Base-by-base conservation (phyloP, 352 stramenopile genomes). In the Blastocystis sp. region DNA sequence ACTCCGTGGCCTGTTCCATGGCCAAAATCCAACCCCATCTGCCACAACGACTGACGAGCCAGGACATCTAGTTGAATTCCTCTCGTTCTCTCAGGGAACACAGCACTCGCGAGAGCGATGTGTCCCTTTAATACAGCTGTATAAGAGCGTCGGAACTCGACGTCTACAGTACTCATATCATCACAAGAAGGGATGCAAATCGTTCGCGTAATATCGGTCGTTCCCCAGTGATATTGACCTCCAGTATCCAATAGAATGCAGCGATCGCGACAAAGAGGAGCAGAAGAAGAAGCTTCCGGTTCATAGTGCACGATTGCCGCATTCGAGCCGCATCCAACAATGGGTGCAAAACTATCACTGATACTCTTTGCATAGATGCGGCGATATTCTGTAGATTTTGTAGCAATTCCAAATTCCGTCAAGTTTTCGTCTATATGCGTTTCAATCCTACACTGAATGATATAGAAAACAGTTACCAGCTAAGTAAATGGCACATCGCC, bases 221-320 rank as follows among this genome's bases (percentile, higher is more conserved):
- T 99, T 37, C 97, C 97, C 90, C 90, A 90, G 20, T 66, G 15
- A 61, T 99, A 99, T 92, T 99, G 97, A 43, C 95, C 97, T 23
- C 97, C 97, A 20, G 96, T 98, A 93, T 99, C 97, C 89, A 98
- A 97, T 87, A 99, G 90, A 90, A 98, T 98, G 90, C 98, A 95
- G n/a, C 92, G 94, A 90, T 95, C 94, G 64, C 94, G 93, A 79
- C 94, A 95, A 77, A 99, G 93, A 29, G 95, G 93, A 11, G 94
- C 89, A 56, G 95, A 96, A 23, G 92, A 92, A 39, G 92, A 93
- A 64, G 92, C 91, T 87, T 95, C 94, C 0, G 95, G 93, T 29
- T 89, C 93, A 91, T 97, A 97, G 91, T 97, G 95, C 76, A 92
- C 90, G 34, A 92, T 89, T 11, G 97, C 95, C 80, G 96, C 97